phyloP scores from a whole-genome alignment of 164 flowering plant species.

The Kalanchoe fedtschenkoi region DNA sequence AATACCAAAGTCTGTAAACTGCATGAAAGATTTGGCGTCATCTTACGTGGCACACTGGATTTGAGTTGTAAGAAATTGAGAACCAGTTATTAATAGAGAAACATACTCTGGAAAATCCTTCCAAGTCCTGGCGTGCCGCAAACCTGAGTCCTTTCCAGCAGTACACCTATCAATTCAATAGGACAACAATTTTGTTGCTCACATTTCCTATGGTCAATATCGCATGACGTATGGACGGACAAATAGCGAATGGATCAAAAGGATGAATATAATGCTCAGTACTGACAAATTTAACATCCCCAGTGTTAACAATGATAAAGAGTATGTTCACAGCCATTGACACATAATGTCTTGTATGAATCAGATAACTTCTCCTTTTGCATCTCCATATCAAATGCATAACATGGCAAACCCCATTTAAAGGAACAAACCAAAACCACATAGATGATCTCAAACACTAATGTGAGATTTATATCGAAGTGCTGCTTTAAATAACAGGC shows the following conservation, averaged over 20 bases:
- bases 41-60: not conserved
- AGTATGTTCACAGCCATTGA: no score
- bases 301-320: no score
- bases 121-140: constrained; percentile 96
- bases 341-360: no score
- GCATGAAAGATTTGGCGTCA: constrained; percentile 15
- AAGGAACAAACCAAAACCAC: not conserved
- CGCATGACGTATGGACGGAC: no score
- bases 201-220: not conserved
- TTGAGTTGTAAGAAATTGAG: not conserved
- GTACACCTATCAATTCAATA: constrained; percentile 53
- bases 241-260: not conserved
- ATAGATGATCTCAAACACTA: no score
- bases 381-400: no score
- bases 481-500: constrained; percentile 7
- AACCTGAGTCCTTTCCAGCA: constrained; percentile 98
- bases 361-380: no score
- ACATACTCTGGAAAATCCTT: constrained; percentile 88
- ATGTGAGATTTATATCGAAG: not conserved
- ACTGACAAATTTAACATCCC: no score
- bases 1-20: constrained; percentile 85
- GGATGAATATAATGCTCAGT: no score
- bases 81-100: not conserved
- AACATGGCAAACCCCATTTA: not conserved
- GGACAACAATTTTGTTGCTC: not conserved